Base-by-base conservation (phyloP, 768 basidiomycete genomes). In the Boletus barrowsii region DNA sequence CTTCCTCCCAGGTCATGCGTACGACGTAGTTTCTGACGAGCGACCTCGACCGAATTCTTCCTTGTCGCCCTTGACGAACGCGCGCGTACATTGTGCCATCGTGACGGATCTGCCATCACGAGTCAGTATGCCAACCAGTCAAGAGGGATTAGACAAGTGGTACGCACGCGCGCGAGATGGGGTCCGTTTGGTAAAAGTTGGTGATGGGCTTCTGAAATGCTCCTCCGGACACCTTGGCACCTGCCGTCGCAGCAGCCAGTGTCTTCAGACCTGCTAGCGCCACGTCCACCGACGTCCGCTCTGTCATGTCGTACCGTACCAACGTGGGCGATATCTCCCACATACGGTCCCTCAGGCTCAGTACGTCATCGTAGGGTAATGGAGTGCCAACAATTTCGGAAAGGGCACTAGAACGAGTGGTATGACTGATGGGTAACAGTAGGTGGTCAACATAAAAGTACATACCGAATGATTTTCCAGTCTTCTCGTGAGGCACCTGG, bases 101-200 rank as follows among this genome's bases (percentile, higher is more conserved):
- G 94, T 95, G 35, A 92, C 88, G n/a, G 91, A 93, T 42, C 89
- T 92, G 61, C 17, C 14, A 18, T 30, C 5, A 14, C 18, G 13
- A 24, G 18, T 15, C 11, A 56, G 30, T 15, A 53, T 8, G 18
- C 39, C 29, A 32, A 3, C 18, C 2, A n/a, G 6, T 17, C 9
- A 15, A 3, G 13, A 36, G 9, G 20, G 15, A 13, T 17, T 13
- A 41, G 46, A 50, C 4, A 24, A 46, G 36, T 48, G 30, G 8
- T 39, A 88, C 93, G 72, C 63, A 94, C 83, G 92, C 90, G 79
- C 95, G 79, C 42, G 93, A 94, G 68, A 98, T 93, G 26, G 90
- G 84, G 72, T 98, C 96, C 10, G 96, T 98, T 73, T 93, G 87
- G 74, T 98, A 99, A 74, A 98, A 98, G 76, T 97, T 97, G 47